phyloP scores from a whole-genome alignment of 768 basidiomycete species.

The Boletus vinaceobasis region DNA sequence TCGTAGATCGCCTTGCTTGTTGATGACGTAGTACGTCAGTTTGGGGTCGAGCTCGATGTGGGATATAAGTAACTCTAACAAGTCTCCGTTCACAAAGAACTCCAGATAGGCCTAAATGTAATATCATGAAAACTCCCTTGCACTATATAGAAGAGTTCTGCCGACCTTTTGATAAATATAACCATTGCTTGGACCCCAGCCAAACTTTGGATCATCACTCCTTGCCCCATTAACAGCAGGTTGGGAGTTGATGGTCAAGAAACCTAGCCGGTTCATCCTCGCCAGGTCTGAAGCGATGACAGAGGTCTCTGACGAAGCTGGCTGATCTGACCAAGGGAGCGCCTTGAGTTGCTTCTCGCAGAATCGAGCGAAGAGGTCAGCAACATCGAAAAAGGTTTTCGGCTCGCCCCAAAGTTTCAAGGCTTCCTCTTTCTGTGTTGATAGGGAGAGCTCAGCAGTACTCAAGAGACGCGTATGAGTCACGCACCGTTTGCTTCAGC shows the following conservation, averaged over 20 bases:
- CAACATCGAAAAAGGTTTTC: slow-evolving; percentile 57
- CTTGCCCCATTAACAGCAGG: slow-evolving; percentile 89
- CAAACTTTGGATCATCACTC: slow-evolving; percentile 81
- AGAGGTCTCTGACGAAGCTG: slow-evolving; percentile 78
- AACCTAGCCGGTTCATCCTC: slow-evolving; percentile 86
- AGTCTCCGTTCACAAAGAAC: slow-evolving; percentile 81
- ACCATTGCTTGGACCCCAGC: slow-evolving; percentile 93
- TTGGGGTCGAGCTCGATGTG: slow-evolving; percentile 83
- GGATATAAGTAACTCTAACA: slow-evolving; percentile 68
- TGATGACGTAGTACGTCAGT: slow-evolving; percentile 97
- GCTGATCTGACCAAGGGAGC: slow-evolving; percentile 94
- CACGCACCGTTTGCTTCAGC: slow-evolving; percentile 79
- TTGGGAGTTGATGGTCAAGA: slow-evolving; percentile 96
- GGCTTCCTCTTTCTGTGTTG: slow-evolving; percentile 80
- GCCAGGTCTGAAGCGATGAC: slow-evolving; percentile 77
- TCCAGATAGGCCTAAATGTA: slow-evolving; percentile 81
- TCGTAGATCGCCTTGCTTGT: slow-evolving; percentile 88
- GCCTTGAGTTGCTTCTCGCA: slow-evolving; percentile 69
- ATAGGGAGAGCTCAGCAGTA: slow-evolving; percentile 6
- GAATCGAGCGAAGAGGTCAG: slow-evolving; percentile 78
- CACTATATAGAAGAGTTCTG: neutral
- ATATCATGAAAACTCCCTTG: neutral
- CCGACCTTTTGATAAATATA: slow-evolving; percentile 93
- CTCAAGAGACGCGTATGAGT: neutral
- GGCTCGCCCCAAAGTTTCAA: slow-evolving; percentile 88